Conservation (phyloP, 495 filamentous ascomycete species). For the Rusavskia elegans region DNA sequence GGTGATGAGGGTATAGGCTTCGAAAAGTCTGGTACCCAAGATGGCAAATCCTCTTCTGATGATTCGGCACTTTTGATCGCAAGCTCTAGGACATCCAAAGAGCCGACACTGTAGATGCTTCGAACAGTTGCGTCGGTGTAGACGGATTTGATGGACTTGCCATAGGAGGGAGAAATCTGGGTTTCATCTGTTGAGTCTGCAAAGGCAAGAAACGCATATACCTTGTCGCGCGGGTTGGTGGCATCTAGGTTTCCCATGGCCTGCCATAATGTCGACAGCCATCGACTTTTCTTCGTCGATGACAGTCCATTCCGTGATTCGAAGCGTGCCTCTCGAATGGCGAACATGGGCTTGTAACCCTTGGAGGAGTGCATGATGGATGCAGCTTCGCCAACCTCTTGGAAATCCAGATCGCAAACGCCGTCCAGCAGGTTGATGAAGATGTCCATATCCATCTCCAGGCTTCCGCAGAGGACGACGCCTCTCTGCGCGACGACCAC, state of each 20-base stretch:
- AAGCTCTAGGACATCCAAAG: background rate
- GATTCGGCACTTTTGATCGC: background rate
- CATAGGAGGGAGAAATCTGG: background rate
- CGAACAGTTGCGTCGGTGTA: background rate
- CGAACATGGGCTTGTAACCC: background rate
- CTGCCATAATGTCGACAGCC: background rate
- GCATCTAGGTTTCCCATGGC: background rate
- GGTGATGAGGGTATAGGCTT: background rate
- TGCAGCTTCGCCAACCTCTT: background rate
- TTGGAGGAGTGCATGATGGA: background rate
- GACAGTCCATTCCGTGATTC: background rate
- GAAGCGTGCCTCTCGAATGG: background rate
- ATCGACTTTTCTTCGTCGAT: background rate
- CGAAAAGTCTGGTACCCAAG: background rate
- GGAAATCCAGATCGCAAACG: background rate
- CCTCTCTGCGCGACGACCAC: background rate
- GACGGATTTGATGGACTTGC: background rate
- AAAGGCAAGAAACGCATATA: background rate
- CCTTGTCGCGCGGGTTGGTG: background rate
- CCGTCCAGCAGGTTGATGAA: background rate
- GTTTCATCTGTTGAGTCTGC: background rate
- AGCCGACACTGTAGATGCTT: background rate
- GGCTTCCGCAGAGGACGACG: conserved; percentile 2
- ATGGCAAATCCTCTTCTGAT: background rate
- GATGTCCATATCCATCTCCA: background rate